These are phyloP conservation scores for Amyloporia xantha DNA, from an alignment of 768 basidiomycete species.

Conservation along the genomic window DNA sequence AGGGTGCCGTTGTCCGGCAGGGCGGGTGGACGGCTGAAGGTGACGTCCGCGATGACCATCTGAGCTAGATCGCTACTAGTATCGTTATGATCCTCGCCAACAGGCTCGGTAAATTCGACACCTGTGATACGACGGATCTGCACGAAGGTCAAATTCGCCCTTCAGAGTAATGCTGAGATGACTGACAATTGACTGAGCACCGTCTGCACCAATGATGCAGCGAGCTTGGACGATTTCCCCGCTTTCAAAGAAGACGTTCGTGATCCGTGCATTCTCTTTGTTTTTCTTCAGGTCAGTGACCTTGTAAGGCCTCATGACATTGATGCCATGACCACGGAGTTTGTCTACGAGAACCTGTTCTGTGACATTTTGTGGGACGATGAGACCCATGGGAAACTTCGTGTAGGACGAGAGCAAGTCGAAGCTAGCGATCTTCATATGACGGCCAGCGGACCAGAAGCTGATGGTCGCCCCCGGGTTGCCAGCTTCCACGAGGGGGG, in stretches of 20 bases:
- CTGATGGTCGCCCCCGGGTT: conserved; percentile 23
- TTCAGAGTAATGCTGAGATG: background rate
- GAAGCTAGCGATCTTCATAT: conserved; percentile 27
- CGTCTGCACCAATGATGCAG: conserved; percentile 48
- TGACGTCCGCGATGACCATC: conserved; percentile 43
- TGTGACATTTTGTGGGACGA: conserved; percentile 38
- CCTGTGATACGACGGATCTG: conserved; percentile 38
- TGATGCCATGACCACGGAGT: conserved; percentile 27
- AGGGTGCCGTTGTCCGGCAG: conserved; percentile 19
- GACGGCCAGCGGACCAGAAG: conserved; percentile 25
- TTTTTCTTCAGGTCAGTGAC: conserved; percentile 32
- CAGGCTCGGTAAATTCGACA: conserved; percentile 40
- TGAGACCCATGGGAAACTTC: conserved; percentile 35
- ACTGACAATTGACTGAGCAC: conserved; percentile 38
- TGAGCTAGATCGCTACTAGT: too few relatives aligned
- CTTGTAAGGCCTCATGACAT: conserved; percentile 32
- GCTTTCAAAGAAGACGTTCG: conserved; percentile 40
- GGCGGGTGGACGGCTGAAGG: conserved; percentile 23
- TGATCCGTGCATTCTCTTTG: conserved; percentile 21
- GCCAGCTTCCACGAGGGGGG: conserved; percentile 32
- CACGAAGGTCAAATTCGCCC: too few relatives aligned
- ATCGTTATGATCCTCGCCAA: conserved; percentile 14
- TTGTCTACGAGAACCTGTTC: conserved; percentile 34
- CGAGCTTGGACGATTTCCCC: conserved; percentile 37
- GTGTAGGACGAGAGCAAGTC: conserved; percentile 33